phyloP scores from a whole-genome alignment of 2,329 filamentous ascomycete genomes.

The Colletotrichum tropicale region DNA sequence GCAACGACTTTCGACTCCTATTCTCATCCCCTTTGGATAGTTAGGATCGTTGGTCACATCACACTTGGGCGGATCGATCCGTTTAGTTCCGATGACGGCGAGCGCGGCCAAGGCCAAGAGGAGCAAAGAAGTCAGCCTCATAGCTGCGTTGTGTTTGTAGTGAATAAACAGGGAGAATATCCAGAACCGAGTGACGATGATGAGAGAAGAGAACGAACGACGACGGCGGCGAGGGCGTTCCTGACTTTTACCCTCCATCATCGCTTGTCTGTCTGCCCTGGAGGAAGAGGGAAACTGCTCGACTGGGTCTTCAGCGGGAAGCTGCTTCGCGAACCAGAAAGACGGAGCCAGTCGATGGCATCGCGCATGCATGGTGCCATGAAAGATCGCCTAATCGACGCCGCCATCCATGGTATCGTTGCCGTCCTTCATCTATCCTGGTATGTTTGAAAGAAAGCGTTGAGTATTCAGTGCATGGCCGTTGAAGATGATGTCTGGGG shows the following conservation, averaged over 20 bases:
- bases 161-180: too few species aligned
- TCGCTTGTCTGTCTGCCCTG: neutral
- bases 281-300: neutral
- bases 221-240: neutral
- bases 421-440: neutral
- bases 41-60: too few species aligned
- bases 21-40: too few species aligned
- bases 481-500: fast-evolving
- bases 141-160: too few species aligned
- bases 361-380: neutral
- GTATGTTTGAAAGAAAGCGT: neutral
- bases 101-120: fast-evolving
- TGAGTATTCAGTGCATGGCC: neutral
- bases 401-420: neutral
- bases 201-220: neutral
- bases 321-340: neutral
- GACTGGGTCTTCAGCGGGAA: neutral
- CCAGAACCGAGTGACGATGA: neutral
- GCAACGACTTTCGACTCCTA: too few species aligned
- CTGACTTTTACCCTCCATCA: neutral
- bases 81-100: too few species aligned
- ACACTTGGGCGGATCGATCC: too few species aligned
- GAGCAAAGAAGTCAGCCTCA: too few species aligned
- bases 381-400: neutral
- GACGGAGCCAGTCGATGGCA: neutral